Percentiles rank a stretch among this genome's conserved stretches.
phyloP scores from a whole-genome alignment of 2,329 filamentous ascomycete species.

The Cyphellophora attinorum region DNA sequence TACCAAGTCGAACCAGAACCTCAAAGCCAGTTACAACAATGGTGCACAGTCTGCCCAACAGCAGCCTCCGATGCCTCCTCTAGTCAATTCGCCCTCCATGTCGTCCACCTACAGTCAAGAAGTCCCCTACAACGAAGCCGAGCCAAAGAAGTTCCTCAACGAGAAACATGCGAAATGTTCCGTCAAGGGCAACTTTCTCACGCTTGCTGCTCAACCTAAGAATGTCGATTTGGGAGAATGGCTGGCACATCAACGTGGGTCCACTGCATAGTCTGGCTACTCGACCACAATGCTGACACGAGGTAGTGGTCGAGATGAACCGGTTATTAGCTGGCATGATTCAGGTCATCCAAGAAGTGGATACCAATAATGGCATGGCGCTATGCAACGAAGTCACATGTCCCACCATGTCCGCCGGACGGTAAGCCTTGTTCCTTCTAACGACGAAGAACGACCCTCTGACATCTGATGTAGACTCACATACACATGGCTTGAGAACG shows the following conservation, averaged over 20 bases:
- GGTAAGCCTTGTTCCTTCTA: conserved; percentile 50
- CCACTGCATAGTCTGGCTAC: too few relatives aligned
- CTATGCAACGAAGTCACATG: conserved; percentile 80
- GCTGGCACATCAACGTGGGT: conserved; percentile 83
- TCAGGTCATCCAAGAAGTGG: conserved; percentile 75
- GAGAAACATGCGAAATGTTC: conserved; percentile 64
- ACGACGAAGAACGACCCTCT: not conserved
- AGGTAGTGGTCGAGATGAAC: conserved; percentile 83
- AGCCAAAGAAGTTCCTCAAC: conserved; percentile 41
- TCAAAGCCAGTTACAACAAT: conserved; percentile 20
- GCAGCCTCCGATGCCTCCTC: conserved; percentile 22
- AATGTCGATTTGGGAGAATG: conserved; percentile 92
- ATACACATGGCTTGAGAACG: conserved; percentile 90
- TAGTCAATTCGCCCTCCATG: conserved; percentile 30
- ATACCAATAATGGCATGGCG: conserved; percentile 60
- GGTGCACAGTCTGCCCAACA: conserved; percentile 22
- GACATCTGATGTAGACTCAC: conserved; percentile 59
- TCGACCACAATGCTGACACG: too few relatives aligned
- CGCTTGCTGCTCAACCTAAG: conserved; percentile 81
- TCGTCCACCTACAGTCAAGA: conserved; percentile 26
- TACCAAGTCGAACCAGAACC: conserved; percentile 34
- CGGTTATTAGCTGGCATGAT: conserved; percentile 83
- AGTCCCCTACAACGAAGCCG: conserved; percentile 29
- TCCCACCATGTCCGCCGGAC: conserved; percentile 87
- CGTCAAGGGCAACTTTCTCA: conserved; percentile 97